These are phyloP conservation scores for Ophioceras dolichostomum DNA, from an alignment of 2,329 filamentous ascomycete species.

Conservation along the genomic window DNA sequence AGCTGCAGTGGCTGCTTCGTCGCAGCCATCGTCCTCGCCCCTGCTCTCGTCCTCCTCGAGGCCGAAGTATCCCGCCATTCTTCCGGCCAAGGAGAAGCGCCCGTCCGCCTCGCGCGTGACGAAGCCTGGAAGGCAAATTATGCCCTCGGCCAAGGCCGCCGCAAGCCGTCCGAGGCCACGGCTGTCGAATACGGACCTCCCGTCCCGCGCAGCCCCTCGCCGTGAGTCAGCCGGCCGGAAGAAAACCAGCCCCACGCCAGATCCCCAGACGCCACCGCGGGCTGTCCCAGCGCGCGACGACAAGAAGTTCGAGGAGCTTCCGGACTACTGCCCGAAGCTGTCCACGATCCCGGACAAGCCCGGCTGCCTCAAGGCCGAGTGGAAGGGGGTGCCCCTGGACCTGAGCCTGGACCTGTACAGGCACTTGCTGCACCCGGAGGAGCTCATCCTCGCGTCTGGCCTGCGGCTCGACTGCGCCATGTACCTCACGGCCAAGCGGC, in stretches of 20 bases:
- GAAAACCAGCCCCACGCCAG: slow-evolving; percentile 14
- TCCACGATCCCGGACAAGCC: slow-evolving; percentile 51
- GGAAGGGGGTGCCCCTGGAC: slow-evolving; percentile 72
- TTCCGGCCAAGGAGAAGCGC: slow-evolving; percentile 17
- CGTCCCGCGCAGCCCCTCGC: no score
- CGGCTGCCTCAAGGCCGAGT: slow-evolving; percentile 71
- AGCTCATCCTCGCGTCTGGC: slow-evolving; percentile 63
- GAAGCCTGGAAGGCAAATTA: no score
- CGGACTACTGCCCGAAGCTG: slow-evolving; percentile 60
- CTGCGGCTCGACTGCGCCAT: slow-evolving; percentile 76
- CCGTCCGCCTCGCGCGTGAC: background rate
- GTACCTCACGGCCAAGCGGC: slow-evolving; percentile 85
- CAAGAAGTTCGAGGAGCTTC: slow-evolving; percentile 62
- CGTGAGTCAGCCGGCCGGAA: background rate
- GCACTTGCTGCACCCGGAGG: slow-evolving; percentile 63
- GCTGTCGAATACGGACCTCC: no score
- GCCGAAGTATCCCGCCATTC: slow-evolving; percentile 22
- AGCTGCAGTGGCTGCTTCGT: no score
- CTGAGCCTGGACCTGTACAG: slow-evolving; percentile 60
- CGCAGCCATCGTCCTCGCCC: no score
- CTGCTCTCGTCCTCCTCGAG: no score
- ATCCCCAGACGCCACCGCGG: slow-evolving; percentile 4
- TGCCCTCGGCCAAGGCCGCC: no score
- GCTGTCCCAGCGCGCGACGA: slow-evolving; percentile 60
- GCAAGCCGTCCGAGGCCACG: slow-evolving; percentile 23